Percentiles rank a stretch among this genome's conserved stretches.
phyloP scores from a whole-genome alignment of 306 rosid species.

The Cyamopsis tetragonoloba region DNA sequence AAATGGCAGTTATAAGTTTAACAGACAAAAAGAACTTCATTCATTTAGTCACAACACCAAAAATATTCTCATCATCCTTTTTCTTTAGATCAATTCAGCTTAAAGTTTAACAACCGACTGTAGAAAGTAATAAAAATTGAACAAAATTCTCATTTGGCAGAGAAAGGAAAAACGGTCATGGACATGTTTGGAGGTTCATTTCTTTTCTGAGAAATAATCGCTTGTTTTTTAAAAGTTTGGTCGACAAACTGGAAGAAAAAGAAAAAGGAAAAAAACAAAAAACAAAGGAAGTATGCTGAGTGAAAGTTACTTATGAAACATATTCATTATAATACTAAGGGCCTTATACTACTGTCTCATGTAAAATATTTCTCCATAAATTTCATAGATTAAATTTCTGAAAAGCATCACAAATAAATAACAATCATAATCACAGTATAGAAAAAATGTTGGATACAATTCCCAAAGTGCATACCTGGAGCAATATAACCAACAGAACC shows the following conservation, averaged over 20 bases:
- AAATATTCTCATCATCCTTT: neutral
- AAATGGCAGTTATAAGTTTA: neutral
- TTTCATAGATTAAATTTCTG: too few relatives aligned
- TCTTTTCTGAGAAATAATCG: too few relatives aligned
- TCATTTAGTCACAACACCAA: neutral
- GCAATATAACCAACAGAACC: slow-evolving; percentile 93
- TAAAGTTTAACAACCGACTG: neutral
- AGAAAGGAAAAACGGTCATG: too few relatives aligned
- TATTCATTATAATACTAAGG: too few relatives aligned
- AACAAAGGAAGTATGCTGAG: too few relatives aligned
- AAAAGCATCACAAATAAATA: neutral
- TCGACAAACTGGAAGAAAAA: too few relatives aligned
- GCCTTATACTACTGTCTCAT: neutral
- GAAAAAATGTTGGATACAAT: neutral
- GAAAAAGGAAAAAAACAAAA: too few relatives aligned
- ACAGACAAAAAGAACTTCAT: neutral
- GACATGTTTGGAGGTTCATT: too few relatives aligned
- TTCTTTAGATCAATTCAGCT: neutral
- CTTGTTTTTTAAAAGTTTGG: too few relatives aligned
- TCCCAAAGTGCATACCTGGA: slow-evolving; percentile 59
- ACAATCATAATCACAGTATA: neutral
- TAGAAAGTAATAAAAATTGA: neutral
- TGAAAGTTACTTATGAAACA: too few relatives aligned
- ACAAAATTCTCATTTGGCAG: neutral
- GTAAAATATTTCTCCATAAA: neutral